phyloP scores from a whole-genome alignment of 1,284 basidiomycete genomes.

The Gastroboletus turbinatus region DNA sequence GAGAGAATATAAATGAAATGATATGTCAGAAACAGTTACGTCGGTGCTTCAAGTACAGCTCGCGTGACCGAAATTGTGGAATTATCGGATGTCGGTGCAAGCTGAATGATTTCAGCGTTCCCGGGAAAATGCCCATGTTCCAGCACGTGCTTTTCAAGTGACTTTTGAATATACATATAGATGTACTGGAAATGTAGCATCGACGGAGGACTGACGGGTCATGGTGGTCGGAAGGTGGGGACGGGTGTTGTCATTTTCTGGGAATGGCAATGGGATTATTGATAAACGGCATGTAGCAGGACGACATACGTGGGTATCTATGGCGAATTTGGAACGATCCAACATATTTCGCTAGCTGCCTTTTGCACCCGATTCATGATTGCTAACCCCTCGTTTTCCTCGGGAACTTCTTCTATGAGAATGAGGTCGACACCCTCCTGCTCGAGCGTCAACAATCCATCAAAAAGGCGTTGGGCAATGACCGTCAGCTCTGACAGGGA shows the following conservation, averaged over 20 bases:
- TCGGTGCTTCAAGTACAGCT: not conserved
- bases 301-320: conserved; percentile 26
- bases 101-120: not conserved
- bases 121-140: not conserved
- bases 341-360: conserved; percentile 72
- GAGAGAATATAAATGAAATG: not conserved
- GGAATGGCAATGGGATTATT: not conserved
- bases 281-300: not conserved
- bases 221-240: not conserved
- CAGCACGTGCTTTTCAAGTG: not conserved
- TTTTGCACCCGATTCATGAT: conserved; percentile 98
- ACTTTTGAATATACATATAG: not conserved
- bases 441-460: conserved; percentile 85
- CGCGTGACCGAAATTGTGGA: not conserved
- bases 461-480: conserved; percentile 84
- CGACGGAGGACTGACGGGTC: not conserved
- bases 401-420: conserved; percentile 83
- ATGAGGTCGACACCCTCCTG: conserved; percentile 77
- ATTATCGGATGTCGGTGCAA: not conserved
- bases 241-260: not conserved
- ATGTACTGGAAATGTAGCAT: not conserved
- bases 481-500: conserved; percentile 56
- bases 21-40: not conserved
- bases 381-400: conserved; percentile 86
- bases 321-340: conserved; percentile 37